Percentiles rank a stretch among this genome's conserved stretches.
Conservation (phyloP, 2,329 filamentous ascomycete genomes). For the Chrysosporium queenslandicum region DNA sequence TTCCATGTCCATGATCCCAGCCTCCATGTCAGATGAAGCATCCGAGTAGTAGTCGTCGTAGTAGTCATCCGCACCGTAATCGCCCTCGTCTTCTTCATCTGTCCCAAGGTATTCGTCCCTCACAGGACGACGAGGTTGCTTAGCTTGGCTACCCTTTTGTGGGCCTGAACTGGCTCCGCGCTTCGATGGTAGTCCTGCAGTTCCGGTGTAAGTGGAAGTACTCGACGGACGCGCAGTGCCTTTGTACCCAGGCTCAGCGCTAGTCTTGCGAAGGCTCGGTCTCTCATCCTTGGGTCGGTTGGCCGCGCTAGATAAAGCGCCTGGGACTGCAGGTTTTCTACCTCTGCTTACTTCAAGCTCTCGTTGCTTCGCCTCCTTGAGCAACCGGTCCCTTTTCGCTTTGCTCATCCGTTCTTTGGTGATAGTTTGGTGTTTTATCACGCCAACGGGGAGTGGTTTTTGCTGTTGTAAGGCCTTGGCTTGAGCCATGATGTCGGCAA, state of each 20-base stretch:
- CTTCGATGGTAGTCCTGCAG: conserved; percentile 29
- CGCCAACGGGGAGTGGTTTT: conserved; percentile 38
- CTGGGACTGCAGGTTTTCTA: conserved; percentile 20
- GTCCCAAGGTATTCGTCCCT: conserved; percentile 39
- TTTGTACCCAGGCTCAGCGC: conserved; percentile 29
- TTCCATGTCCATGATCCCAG: conserved; percentile 39
- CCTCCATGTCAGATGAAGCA: conserved; percentile 43
- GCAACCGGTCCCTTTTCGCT: conserved; percentile 43
- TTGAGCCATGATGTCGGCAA: conserved; percentile 49
- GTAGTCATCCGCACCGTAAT: conserved; percentile 29
- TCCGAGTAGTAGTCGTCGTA: conserved; percentile 38
- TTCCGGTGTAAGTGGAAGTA: conserved; percentile 33
- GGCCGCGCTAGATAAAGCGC: conserved; percentile 16
- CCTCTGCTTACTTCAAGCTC: conserved; percentile 28
- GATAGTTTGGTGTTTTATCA: conserved; percentile 47
- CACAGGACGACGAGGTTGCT: conserved; percentile 19
- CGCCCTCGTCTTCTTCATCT: conserved; percentile 41
- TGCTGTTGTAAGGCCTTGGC: conserved; percentile 47
- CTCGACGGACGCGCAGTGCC: conserved; percentile 27
- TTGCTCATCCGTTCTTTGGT: conserved; percentile 48
- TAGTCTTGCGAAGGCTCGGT: conserved; percentile 21
- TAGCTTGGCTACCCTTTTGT: conserved; percentile 15
- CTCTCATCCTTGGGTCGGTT: conserved; percentile 18
- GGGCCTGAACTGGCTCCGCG: conserved; percentile 22
- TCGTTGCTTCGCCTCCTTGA: conserved; percentile 34